phyloP scores from a whole-genome alignment of 306 rosid species.

The Mimosa bimucronata region DNA sequence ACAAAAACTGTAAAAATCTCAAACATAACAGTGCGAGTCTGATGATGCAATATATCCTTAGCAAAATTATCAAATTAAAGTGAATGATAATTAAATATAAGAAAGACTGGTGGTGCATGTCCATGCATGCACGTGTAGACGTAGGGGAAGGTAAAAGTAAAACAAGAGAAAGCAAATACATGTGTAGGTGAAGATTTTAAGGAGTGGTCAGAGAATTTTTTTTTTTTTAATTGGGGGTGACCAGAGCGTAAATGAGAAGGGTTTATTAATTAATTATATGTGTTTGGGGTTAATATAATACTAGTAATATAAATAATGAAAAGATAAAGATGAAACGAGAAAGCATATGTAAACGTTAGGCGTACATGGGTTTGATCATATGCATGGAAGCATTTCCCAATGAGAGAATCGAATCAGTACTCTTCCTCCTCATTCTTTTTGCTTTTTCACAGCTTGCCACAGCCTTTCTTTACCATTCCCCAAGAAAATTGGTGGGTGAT shows the following conservation, averaged over 20 bases:
- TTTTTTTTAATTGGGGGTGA: not conserved
- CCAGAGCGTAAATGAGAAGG: slow-evolving; percentile 15
- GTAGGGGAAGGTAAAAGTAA: slow-evolving; percentile 13
- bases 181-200: slow-evolving; percentile 8
- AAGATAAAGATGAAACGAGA: slow-evolving; percentile 57
- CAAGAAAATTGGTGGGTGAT: slow-evolving; percentile 66
- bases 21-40: not conserved
- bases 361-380: slow-evolving; percentile 47
- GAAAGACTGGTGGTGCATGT: slow-evolving; percentile 10
- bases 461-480: slow-evolving; percentile 96
- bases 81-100: not conserved
- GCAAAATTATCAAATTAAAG: not conserved
- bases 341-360: slow-evolving; percentile 49
- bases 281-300: not conserved
- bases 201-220: not conserved
- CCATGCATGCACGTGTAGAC: slow-evolving; percentile 35
- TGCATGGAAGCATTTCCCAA: slow-evolving; percentile 98
- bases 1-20: not conserved
- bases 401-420: slow-evolving; percentile 95
- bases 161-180: not conserved
- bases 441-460: slow-evolving; percentile 90
- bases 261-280: not conserved
- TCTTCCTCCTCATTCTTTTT: slow-evolving; percentile 66
- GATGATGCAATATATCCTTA: not conserved
- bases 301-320: slow-evolving; percentile 35